Conservation (phyloP, 768 basidiomycete species). For the Cyathus striatus region DNA sequence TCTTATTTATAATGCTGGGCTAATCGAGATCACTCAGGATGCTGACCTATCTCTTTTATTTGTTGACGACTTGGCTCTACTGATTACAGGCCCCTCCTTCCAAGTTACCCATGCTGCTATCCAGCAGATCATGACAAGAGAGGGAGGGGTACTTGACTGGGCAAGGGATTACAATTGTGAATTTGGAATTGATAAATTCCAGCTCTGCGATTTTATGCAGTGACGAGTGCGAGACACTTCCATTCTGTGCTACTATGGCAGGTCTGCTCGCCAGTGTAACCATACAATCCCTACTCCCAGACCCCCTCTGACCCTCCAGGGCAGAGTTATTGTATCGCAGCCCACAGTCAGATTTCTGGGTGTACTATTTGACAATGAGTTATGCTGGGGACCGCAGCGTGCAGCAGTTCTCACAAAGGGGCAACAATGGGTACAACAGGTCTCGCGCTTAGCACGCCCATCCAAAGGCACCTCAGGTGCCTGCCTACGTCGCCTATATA, state of each 20-base stretch:
- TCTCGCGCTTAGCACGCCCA: slow-evolving; percentile 12
- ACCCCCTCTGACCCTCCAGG: background rate
- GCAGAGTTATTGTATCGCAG: slow-evolving; percentile 11
- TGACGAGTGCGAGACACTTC: background rate
- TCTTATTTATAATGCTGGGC: slow-evolving; percentile 16
- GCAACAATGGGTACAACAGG: slow-evolving; percentile 10
- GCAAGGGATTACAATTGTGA: slow-evolving; percentile 15
- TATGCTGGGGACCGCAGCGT: slow-evolving; percentile 12
- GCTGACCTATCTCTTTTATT: too few species aligned
- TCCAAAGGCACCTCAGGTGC: slow-evolving; percentile 11
- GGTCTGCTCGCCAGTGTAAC: too few species aligned
- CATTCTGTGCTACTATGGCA: too few species aligned
- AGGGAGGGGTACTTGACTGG: slow-evolving; percentile 19
- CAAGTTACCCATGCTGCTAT: slow-evolving; percentile 7
- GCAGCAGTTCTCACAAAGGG: slow-evolving; percentile 13
- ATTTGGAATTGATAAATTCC: slow-evolving; percentile 14
- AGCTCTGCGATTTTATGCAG: slow-evolving; percentile 3
- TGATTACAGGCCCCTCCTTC: slow-evolving; percentile 9
- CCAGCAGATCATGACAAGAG: slow-evolving; percentile 9
- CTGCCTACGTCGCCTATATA: slow-evolving; percentile 17
- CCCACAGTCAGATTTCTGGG: slow-evolving; percentile 21
- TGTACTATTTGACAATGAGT: slow-evolving; percentile 18
- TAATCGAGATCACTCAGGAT: too few species aligned
- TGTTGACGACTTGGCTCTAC: slow-evolving; percentile 14
- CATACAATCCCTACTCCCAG: slow-evolving; percentile 2